Percentiles rank a stretch among this genome's conserved stretches.
phyloP scores from a whole-genome alignment of 2,329 filamentous ascomycete species.

The Colletotrichum sublineola region DNA sequence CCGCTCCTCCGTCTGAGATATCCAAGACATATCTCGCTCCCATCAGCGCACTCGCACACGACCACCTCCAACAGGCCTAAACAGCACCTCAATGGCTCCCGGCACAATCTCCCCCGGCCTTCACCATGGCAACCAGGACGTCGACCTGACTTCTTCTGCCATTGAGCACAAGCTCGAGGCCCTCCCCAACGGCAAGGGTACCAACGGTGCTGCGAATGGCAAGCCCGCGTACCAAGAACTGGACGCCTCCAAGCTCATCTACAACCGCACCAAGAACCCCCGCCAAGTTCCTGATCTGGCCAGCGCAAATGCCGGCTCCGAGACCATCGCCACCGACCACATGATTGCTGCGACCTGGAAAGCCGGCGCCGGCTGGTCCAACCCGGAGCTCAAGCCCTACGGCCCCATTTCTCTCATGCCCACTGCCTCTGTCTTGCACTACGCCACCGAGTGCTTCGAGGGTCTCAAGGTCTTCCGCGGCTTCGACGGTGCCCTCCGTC shows the following conservation, averaged over 20 bases:
- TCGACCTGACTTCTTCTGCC: conserved; percentile 66
- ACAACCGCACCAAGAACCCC: conserved; percentile 64
- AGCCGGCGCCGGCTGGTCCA: conserved; percentile 74
- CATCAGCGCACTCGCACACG: not conserved
- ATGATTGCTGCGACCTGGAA: conserved; percentile 85
- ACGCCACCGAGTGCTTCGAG: conserved; percentile 93
- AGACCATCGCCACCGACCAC: conserved; percentile 83
- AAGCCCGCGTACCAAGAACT: conserved; percentile 68
- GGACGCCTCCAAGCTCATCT: conserved; percentile 75
- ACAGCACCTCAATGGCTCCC: conserved; percentile 46
- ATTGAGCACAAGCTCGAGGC: conserved; percentile 63
- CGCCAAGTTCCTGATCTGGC: conserved; percentile 67
- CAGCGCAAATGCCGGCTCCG: conserved; percentile 59
- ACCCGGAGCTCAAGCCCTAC: conserved; percentile 81
- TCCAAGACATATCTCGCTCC: conserved; percentile 22
- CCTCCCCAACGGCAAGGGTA: conserved; percentile 44
- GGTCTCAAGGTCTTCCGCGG: conserved; percentile 87
- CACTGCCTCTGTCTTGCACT: conserved; percentile 85
- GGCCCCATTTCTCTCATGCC: conserved; percentile 84
- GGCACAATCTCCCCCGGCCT: conserved; percentile 46
- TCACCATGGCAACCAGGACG: conserved; percentile 62
- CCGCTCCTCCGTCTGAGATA: conserved; percentile 18
- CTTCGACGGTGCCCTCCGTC: conserved; percentile 77
- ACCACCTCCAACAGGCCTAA: conserved; percentile 1
- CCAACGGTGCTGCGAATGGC: conserved; percentile 49